Evolutionary conservation across 2,329 filamentous ascomycete genomes (phyloP).

Genomic region (Epichloe sylvatica): DNA sequence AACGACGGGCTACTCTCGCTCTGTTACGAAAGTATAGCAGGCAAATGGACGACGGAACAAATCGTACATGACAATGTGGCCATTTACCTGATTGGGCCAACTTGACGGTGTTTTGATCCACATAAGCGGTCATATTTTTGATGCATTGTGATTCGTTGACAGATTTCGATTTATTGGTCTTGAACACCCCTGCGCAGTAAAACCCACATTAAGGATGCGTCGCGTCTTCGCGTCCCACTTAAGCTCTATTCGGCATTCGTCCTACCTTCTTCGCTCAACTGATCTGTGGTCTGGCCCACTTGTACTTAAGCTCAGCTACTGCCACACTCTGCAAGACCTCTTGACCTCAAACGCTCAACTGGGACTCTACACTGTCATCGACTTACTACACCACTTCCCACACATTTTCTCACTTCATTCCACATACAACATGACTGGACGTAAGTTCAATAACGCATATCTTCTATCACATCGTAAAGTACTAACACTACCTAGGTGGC

Average conservation of each 20-base stretch:
- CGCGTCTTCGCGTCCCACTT: slow-evolving; percentile 1
- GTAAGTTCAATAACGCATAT: slow-evolving; percentile 34
- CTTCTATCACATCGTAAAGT: no score
- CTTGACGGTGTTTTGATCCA: not conserved
- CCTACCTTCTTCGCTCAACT: slow-evolving; percentile 11
- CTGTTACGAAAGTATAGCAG: no score
- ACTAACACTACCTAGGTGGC: slow-evolving; percentile 54
- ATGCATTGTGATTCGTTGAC: not conserved
- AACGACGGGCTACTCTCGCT: no score
- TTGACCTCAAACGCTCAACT: slow-evolving; percentile 6
- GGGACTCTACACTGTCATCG: slow-evolving; percentile 4
- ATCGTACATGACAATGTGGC: not conserved
- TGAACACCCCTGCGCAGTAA: not conserved
- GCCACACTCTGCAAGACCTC: slow-evolving; percentile 13
- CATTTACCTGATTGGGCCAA: not conserved
- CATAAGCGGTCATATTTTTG: not conserved
- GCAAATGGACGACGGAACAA: no score
- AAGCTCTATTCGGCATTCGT: not conserved
- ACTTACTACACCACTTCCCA: slow-evolving; percentile 1
- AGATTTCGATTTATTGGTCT: no score
- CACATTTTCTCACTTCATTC: slow-evolving; percentile 7
- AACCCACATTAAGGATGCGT: not conserved
- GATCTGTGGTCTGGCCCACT: slow-evolving; percentile 24
- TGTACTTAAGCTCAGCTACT: slow-evolving; percentile 24
- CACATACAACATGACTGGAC: slow-evolving; percentile 52